Evolutionary conservation across 257 asterid species (phyloP), one percentile per base, ranked within the genome.

Genomic region (Osmanthus fragrans): DNA sequence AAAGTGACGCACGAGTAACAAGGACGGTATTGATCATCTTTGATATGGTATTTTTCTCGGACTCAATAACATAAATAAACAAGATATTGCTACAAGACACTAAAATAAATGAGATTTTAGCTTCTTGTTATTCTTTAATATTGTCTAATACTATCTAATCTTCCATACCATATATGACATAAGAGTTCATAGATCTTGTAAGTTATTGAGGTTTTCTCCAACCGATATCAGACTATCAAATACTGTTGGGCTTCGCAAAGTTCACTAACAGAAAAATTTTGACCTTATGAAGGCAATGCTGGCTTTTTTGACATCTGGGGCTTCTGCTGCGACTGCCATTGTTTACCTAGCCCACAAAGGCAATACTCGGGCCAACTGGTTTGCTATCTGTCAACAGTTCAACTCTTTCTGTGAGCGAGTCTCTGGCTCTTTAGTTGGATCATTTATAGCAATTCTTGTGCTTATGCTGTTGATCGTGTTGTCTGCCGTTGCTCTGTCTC

Each of bases 321-420:
- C 94, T 36, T 91, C 97, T 51, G 92, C 97, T 1, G 92, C 97
- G 2, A 90, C 97, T 40, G 93, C 90, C 29, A 87, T 92, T 4
- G 91, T 82, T 12, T 82, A 93, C 84, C 67, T 91, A 27, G 97
- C 97, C 36, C 92, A 90, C 85, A 86, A 80, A 75, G 97, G 96
- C 21, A 91, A 86, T 71, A 81, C 32, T 15, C 68, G 68, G 79
- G 90, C 89, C 42, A 86, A 87, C 27, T 88, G 93, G 94, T 7
- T 32, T 16, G 86, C 91, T 12, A 88, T 93, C 13, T 93, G 97
- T 45, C 87, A 89, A 3, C 90, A 88, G 16, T 79, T 81, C 79
- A 84, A 84, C 88, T 82, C 97, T 18, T 84, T 87, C 80, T 93
- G 97, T 13, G 96, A 85, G 23, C 84, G 97, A 19, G 85, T 83